Percentiles rank a stretch among this genome's conserved stretches.
Evolutionary conservation across 306 rosid species (phyloP).

Genomic region (Aeschynomene evenia): DNA sequence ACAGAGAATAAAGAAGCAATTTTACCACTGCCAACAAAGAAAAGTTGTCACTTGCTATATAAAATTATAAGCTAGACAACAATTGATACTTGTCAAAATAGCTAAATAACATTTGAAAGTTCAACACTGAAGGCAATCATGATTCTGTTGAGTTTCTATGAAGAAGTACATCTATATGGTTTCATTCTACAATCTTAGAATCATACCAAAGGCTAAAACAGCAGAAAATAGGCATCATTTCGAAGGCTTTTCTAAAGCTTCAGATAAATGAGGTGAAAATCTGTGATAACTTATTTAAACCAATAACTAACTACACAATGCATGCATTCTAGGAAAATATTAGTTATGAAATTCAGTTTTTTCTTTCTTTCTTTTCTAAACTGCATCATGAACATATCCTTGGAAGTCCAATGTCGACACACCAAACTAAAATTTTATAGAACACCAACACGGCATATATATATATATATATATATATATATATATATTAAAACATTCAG

Average conservation of each 20-base stretch:
- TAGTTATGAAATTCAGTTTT: not conserved
- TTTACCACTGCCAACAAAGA: constrained; percentile 42
- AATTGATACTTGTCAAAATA: constrained; percentile 6
- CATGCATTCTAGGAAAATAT: not conserved
- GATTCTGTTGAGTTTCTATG: not conserved
- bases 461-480: too few species aligned
- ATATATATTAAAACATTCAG: too few species aligned
- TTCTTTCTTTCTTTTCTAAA: not conserved
- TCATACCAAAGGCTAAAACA: too few species aligned
- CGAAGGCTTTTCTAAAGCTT: too few species aligned
- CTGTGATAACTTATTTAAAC: not conserved
- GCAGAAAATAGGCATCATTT: too few species aligned
- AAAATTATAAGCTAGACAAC: not conserved
- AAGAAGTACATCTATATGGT: not conserved
- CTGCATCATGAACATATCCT: not conserved
- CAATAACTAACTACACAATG: not conserved
- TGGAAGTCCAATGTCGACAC: too few species aligned
- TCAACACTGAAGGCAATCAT: constrained; percentile 6
- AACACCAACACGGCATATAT: too few species aligned
- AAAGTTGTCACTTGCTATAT: constrained; percentile 14
- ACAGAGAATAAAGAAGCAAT: constrained; percentile 38
- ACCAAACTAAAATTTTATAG: too few species aligned
- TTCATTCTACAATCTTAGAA: not conserved
- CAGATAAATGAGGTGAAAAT: not conserved
- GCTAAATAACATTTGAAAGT: constrained; percentile 11